Evolutionary conservation across 192 early-diverging fungal genomes (phyloP).

Genomic region (Backusella psychrophila): DNA sequence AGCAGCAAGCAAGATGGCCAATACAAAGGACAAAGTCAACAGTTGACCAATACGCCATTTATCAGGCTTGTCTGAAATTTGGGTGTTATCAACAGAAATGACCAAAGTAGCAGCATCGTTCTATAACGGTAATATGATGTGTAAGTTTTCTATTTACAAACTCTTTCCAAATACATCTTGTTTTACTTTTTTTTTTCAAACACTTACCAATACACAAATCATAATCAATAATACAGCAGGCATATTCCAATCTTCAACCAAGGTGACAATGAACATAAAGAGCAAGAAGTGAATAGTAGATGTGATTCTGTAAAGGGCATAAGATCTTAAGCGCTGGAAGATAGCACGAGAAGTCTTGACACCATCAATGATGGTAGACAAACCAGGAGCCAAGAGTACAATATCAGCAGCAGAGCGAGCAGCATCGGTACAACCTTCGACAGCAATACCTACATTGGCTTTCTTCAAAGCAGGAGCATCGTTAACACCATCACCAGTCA

Average conservation of each 20-base stretch:
- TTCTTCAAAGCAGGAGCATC: slow-evolving; percentile 95
- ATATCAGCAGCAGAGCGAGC: slow-evolving; percentile 92
- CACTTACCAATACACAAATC: slow-evolving; percentile 72
- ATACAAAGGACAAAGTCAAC: slow-evolving; percentile 73
- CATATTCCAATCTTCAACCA: slow-evolving; percentile 79
- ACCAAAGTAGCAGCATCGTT: slow-evolving; percentile 88
- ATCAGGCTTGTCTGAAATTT: slow-evolving; percentile 84
- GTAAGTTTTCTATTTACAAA: background rate
- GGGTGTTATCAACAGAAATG: slow-evolving; percentile 89
- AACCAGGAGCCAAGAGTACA: slow-evolving; percentile 80
- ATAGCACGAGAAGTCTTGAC: slow-evolving; percentile 83
- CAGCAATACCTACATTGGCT: slow-evolving; percentile 93
- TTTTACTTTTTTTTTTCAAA: background rate
- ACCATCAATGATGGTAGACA: slow-evolving; percentile 89
- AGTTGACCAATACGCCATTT: slow-evolving; percentile 94
- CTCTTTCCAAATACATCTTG: background rate
- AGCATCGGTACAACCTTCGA: slow-evolving; percentile 88
- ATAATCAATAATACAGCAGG: slow-evolving; percentile 81
- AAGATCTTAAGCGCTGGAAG: slow-evolving; percentile 89
- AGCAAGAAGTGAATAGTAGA: slow-evolving; percentile 92
- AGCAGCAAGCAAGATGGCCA: slow-evolving; percentile 71
- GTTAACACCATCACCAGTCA: slow-evolving; percentile 97
- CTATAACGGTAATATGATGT: slow-evolving; percentile 5
- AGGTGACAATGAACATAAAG: slow-evolving; percentile 89
- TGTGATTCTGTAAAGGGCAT: slow-evolving; percentile 89